Percentiles rank a stretch among this genome's conserved stretches.
phyloP scores from a whole-genome alignment of 192 early-diverging fungal genomes.

The Allomyces arbusculus region DNA sequence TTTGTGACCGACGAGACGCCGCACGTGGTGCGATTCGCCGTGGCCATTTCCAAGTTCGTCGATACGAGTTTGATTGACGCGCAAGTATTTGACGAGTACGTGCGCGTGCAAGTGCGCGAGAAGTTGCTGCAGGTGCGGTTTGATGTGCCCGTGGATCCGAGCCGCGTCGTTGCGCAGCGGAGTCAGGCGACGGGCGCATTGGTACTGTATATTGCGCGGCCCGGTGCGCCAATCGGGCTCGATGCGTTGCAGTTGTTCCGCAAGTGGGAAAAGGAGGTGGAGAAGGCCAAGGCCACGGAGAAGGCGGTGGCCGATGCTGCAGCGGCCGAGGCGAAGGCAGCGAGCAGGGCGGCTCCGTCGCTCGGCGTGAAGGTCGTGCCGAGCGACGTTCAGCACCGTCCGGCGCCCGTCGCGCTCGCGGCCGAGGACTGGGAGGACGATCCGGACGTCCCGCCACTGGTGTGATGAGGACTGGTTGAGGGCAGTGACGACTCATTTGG shows the following conservation, averaged over 20 bases:
- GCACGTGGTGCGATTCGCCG: constrained; percentile 11
- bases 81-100: constrained; percentile 15
- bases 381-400: no score
- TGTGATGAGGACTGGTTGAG: no score
- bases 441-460: no score
- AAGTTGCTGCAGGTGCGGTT: constrained; percentile 30
- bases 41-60: constrained; percentile 27
- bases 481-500: no score
- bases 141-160: constrained; percentile 16
- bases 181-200: constrained; percentile 22
- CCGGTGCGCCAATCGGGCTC: not conserved
- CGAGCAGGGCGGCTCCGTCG: no score
- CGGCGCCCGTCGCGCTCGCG: no score
- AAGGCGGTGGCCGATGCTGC: no score
- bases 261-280: no score
- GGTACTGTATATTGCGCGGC: not conserved
- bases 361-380: no score
- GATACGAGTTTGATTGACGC: constrained; percentile 30
- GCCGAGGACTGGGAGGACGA: no score
- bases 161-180: constrained; percentile 20
- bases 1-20: constrained; percentile 12
- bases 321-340: no score
- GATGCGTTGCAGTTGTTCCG: not conserved
- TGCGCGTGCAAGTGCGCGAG: constrained; percentile 23
- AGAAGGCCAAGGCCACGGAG: no score